Evolutionary conservation across 192 early-diverging fungal species (phyloP).

Genomic region (Fimicolochytrium jonesii): DNA sequence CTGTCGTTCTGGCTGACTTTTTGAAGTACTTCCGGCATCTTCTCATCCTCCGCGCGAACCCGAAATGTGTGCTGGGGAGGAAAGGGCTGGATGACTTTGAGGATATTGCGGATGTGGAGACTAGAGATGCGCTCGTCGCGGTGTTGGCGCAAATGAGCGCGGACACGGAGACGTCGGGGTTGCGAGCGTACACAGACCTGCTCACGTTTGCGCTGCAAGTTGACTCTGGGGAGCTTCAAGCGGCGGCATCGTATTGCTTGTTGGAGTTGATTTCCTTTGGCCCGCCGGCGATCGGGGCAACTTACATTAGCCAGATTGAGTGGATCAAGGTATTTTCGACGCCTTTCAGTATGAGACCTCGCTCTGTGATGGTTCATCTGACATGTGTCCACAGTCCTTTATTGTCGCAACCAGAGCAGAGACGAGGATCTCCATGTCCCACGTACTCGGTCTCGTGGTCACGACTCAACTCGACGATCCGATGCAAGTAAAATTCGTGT

Average conservation of each 20-base stretch:
- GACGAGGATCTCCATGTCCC: slow-evolving; percentile 60
- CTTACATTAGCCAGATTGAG: slow-evolving; percentile 44
- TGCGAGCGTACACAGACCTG: slow-evolving; percentile 51
- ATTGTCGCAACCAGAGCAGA: slow-evolving; percentile 56
- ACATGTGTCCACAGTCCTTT: too few relatives aligned
- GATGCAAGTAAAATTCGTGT: slow-evolving; percentile 28
- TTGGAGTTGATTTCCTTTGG: slow-evolving; percentile 67
- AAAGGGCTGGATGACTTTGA: slow-evolving; percentile 24
- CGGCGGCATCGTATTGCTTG: slow-evolving; percentile 60
- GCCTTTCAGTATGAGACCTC: too few relatives aligned
- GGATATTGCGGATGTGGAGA: slow-evolving; percentile 17
- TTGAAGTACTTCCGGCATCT: slow-evolving; percentile 62
- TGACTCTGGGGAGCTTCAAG: slow-evolving; percentile 54
- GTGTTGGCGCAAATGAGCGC: slow-evolving; percentile 11
- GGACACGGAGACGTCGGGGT: not conserved
- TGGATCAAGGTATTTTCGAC: slow-evolving; percentile 34
- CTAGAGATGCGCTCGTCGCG: slow-evolving; percentile 10
- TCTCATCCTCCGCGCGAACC: slow-evolving; percentile 55
- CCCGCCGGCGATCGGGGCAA: slow-evolving; percentile 50
- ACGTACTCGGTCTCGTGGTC: slow-evolving; percentile 68
- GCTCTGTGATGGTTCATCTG: too few relatives aligned
- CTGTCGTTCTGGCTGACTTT: too few relatives aligned
- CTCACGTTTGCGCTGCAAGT: slow-evolving; percentile 56
- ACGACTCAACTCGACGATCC: slow-evolving; percentile 45
- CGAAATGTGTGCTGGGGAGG: slow-evolving; percentile 39